A percentile compares a stretch with the other conserved stretches of the same genome.
Conservation (phyloP, 192 early-diverging fungal genomes). For the Podila minutissima region DNA sequence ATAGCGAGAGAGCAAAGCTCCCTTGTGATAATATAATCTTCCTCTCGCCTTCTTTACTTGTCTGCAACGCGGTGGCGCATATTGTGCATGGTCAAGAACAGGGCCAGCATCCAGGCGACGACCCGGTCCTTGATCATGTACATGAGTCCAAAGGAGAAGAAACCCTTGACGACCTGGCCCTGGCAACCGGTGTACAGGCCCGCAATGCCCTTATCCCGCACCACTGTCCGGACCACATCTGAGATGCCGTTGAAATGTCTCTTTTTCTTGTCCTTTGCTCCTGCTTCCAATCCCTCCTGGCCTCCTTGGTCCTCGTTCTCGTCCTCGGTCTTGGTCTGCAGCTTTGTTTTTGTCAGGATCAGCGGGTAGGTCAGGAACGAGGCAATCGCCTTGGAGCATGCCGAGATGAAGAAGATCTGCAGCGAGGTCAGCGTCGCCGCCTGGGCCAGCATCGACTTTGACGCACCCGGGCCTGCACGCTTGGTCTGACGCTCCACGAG, state of each 20-base stretch:
- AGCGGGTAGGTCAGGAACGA: constrained; percentile 62
- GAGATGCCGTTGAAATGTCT: constrained; percentile 24
- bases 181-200: constrained; percentile 49
- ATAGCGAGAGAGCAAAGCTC: neutral
- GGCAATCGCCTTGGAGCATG: constrained; percentile 57
- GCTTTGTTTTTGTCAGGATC: constrained; percentile 57
- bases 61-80: constrained; percentile 30
- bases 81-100: constrained; percentile 52
- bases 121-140: constrained; percentile 67
- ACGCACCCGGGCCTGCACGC: neutral
- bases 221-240: constrained; percentile 44
- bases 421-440: constrained; percentile 41
- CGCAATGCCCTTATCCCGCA: constrained; percentile 37
- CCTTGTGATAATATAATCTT: neutral
- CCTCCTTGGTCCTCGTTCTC: constrained; percentile 6
- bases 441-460: constrained; percentile 28
- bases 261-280: constrained; percentile 8
- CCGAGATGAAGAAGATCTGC: constrained; percentile 59
- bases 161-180: constrained; percentile 63
- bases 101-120: constrained; percentile 52
- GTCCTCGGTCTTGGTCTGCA: constrained; percentile 36
- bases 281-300: constrained; percentile 2
- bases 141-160: constrained; percentile 63
- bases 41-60: neutral
- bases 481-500: constrained; percentile 21